phyloP scores from a whole-genome alignment of 805 yeast genomes.

The Saccharomycopsis fermentans region DNA sequence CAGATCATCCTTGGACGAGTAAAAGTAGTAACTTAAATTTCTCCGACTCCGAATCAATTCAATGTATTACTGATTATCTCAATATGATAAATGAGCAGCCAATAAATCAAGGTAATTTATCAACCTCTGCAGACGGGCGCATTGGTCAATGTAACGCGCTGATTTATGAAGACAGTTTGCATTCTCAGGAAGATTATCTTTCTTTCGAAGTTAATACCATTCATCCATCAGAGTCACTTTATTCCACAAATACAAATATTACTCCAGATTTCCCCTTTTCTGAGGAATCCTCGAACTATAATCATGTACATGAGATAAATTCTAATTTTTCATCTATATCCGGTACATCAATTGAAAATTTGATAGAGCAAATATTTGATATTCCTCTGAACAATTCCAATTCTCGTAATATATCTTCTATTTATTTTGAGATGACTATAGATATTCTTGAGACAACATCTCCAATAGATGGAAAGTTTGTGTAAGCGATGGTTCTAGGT shows the following conservation, averaged over 20 bases:
- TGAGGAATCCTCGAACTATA: neutral
- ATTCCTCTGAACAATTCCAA: constrained; percentile 5
- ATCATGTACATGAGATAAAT: constrained; percentile 6
- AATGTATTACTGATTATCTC: neutral
- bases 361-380: constrained; percentile 15
- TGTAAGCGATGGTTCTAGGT: no score
- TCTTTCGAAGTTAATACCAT: neutral
- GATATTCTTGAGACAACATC: constrained; percentile 12
- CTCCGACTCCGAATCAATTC: neutral
- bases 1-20: no score
- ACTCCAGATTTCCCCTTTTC: neutral
- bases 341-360: constrained; percentile 14
- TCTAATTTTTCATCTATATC: constrained; percentile 17
- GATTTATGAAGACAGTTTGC: neutral
- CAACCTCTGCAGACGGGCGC: neutral
- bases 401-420: constrained; percentile 11
- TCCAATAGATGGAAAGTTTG: neutral
- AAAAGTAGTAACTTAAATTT: neutral
- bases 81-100: neutral
- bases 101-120: neutral
- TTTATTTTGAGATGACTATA: constrained; percentile 18
- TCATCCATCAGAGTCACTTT: neutral
- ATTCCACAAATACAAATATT: neutral
- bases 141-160: neutral
- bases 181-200: neutral